Percentiles rank a stretch among this genome's conserved stretches.
phyloP scores from a whole-genome alignment of 495 filamentous ascomycete genomes.

The Halenospora varia region DNA sequence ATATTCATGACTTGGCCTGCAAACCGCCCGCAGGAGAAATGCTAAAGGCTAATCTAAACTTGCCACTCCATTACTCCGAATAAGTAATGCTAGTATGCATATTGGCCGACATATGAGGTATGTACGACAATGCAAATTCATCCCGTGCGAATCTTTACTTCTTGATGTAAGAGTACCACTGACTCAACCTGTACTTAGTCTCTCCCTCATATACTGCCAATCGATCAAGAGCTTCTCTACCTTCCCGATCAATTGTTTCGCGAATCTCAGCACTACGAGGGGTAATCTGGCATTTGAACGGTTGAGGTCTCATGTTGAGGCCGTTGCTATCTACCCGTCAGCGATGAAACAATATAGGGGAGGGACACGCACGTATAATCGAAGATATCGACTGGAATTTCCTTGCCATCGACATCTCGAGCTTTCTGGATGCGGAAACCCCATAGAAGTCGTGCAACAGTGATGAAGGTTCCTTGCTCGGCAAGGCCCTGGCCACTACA shows the following conservation, averaged over 20 bases:
- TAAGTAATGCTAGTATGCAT: neutral
- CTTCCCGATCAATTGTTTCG: constrained; percentile 50
- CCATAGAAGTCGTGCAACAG: constrained; percentile 12
- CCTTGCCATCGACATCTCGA: constrained; percentile 40
- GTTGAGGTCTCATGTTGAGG: constrained; percentile 51
- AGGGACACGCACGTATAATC: constrained; percentile 32
- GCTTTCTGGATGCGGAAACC: constrained; percentile 34
- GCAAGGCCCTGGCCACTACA: constrained; percentile 17
- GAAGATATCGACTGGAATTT: constrained; percentile 51
- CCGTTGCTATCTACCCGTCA: constrained; percentile 38
- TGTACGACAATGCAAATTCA: too few species aligned
- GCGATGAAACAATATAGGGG: neutral
- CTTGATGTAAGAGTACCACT: constrained; percentile 1
- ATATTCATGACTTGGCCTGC: neutral
- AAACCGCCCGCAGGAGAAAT: neutral
- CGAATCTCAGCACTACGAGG: constrained; percentile 46
- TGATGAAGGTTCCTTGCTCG: constrained; percentile 13
- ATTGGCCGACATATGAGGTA: neutral
- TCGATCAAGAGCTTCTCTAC: constrained; percentile 46
- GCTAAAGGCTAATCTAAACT: neutral
- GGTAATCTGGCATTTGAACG: constrained; percentile 46
- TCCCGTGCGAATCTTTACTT: too few species aligned
- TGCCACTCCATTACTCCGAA: neutral
- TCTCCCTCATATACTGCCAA: constrained; percentile 55
- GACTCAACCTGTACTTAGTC: constrained; percentile 51